phyloP scores from a whole-genome alignment of 2,329 filamentous ascomycete genomes.

The Moelleriella libera region DNA sequence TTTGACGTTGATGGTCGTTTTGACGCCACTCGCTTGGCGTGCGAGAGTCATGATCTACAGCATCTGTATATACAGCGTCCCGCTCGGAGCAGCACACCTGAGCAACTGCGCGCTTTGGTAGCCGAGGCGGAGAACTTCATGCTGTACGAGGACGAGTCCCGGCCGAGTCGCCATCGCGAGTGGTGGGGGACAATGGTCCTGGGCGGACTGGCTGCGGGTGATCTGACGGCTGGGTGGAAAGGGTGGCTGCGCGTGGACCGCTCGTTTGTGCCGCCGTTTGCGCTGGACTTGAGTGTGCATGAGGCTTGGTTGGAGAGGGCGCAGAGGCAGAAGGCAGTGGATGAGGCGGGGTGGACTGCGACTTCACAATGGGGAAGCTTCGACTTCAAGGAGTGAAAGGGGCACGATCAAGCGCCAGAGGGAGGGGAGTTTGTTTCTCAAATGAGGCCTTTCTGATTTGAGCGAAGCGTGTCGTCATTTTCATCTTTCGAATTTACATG shows the following conservation, averaged over 20 bases:
- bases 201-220: slow-evolving; percentile 22
- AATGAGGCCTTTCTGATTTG: no score
- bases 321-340: slow-evolving; percentile 23
- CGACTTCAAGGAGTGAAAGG: slow-evolving; percentile 16
- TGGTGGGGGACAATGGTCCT: slow-evolving; percentile 47
- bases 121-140: slow-evolving; percentile 30
- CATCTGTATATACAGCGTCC: slow-evolving; percentile 38
- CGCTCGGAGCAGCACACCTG: slow-evolving; percentile 10
- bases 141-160: slow-evolving; percentile 28
- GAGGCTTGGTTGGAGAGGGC: slow-evolving; percentile 29
- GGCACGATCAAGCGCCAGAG: no score
- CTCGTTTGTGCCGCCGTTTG: slow-evolving; percentile 24
- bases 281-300: slow-evolving; percentile 22
- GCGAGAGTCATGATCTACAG: slow-evolving; percentile 21
- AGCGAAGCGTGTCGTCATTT: no score
- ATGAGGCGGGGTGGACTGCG: slow-evolving; percentile 30
- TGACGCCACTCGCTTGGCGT: slow-evolving; percentile 32
- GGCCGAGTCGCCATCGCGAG: slow-evolving; percentile 28
- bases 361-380: slow-evolving; percentile 36
- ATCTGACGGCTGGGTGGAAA: slow-evolving; percentile 19
- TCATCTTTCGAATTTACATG: no score
- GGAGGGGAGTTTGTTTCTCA: no score
- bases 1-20: slow-evolving; percentile 43
- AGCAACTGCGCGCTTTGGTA: slow-evolving; percentile 20
- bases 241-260: slow-evolving; percentile 40